These are phyloP conservation scores for Backusella circina DNA, from an alignment of 192 early-diverging fungal genomes.

Conservation along the genomic window DNA sequence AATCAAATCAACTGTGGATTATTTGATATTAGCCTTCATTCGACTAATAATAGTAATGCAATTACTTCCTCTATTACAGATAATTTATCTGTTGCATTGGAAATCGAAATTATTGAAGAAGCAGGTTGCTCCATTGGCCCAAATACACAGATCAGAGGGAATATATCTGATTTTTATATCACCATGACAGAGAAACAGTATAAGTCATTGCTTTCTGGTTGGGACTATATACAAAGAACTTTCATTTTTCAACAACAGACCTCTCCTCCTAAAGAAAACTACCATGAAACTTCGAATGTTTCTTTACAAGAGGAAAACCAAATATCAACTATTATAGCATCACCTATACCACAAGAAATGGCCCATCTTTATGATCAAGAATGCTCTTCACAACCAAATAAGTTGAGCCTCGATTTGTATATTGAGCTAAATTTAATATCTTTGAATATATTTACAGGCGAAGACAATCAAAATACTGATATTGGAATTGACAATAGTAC, in stretches of 20 bases:
- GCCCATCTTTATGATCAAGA: background rate
- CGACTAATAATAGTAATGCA: constrained; percentile 6
- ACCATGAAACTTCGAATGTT: background rate
- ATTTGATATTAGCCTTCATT: constrained; percentile 45
- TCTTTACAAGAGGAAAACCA: background rate
- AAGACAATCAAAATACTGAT: background rate
- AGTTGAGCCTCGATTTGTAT: constrained; percentile 38
- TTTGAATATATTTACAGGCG: constrained; percentile 59
- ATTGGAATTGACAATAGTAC: background rate
- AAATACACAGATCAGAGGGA: constrained; percentile 3
- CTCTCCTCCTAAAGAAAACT: background rate
- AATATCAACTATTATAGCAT: background rate
- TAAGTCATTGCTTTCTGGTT: constrained; percentile 2
- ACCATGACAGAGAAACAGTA: constrained; percentile 15
- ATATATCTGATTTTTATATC: constrained; percentile 13
- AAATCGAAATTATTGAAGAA: constrained; percentile 40
- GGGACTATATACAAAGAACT: background rate
- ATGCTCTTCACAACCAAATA: background rate
- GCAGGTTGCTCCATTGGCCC: constrained; percentile 7
- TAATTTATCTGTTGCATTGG: constrained; percentile 62
- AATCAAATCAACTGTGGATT: constrained; percentile 59
- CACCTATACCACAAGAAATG: background rate
- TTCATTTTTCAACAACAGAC: constrained; percentile 1
- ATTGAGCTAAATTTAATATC: constrained; percentile 59
- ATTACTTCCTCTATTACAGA: constrained; percentile 55